A percentile compares a stretch with the other conserved stretches of the same genome.
phyloP scores from a whole-genome alignment of 495 filamentous ascomycete genomes.

The Podospora pseudopauciseta region DNA sequence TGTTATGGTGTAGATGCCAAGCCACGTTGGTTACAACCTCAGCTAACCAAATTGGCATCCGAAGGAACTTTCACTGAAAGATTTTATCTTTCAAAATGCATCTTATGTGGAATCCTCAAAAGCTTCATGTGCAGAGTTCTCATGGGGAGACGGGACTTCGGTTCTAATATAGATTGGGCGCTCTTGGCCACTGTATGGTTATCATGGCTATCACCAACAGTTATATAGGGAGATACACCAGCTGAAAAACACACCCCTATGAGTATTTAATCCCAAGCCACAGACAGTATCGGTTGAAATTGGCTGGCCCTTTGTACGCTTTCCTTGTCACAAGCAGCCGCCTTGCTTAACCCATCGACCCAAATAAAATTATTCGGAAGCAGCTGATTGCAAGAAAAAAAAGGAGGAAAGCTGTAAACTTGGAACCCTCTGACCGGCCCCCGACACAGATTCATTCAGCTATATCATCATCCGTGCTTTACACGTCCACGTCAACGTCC shows the following conservation, averaged over 20 bases:
- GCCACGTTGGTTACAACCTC: not conserved
- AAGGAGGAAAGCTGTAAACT: not conserved
- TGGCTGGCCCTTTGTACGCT: not conserved
- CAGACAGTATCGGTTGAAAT: not conserved
- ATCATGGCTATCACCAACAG: not conserved
- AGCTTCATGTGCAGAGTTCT: too few species aligned
- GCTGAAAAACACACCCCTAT: not conserved
- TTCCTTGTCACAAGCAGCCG: not conserved
- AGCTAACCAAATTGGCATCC: not conserved
- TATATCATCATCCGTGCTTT: not conserved
- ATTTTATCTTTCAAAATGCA: too few species aligned
- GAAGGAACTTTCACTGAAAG: not conserved
- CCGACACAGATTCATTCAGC: not conserved
- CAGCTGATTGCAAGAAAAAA: not conserved
- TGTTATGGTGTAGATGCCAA: not conserved
- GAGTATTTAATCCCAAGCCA: not conserved
- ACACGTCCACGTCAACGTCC: constrained; percentile 29
- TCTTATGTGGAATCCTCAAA: too few species aligned
- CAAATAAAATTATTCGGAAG: not conserved
- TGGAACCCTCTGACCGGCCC: not conserved
- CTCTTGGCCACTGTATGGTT: not conserved
- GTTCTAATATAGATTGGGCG: too few species aligned
- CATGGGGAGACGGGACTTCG: too few species aligned
- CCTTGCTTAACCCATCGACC: not conserved
- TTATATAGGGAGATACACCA: too few species aligned